Evolutionary conservation across 1,284 basidiomycete species (phyloP).

Genomic region (Ustilago vetiveriae): DNA sequence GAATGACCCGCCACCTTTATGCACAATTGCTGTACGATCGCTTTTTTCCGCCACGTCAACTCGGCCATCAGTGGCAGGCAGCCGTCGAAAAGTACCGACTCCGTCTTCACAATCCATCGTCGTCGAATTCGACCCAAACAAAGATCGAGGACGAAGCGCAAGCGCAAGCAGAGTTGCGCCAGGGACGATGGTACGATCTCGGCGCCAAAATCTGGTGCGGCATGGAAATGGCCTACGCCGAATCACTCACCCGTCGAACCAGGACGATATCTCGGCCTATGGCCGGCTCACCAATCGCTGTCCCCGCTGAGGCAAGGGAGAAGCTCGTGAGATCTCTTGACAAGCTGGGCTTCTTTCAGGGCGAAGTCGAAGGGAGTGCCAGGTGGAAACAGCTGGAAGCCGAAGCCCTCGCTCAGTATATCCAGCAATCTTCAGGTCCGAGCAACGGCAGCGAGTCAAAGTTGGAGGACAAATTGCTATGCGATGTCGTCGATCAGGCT

Average conservation of each 20-base stretch:
- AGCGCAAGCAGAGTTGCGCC: constrained; percentile 18
- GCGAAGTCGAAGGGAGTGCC: constrained; percentile 47
- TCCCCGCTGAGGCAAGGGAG: constrained; percentile 15
- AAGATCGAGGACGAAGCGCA: constrained; percentile 30
- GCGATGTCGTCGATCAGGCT: constrained; percentile 17
- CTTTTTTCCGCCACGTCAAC: constrained; percentile 89
- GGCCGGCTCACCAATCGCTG: not conserved
- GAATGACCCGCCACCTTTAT: constrained; percentile 70
- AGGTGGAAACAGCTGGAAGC: constrained; percentile 55
- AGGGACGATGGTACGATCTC: constrained; percentile 56
- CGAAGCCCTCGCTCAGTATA: constrained; percentile 30
- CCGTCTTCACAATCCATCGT: constrained; percentile 6
- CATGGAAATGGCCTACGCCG: constrained; percentile 55
- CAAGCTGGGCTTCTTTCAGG: constrained; percentile 57
- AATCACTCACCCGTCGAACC: constrained; percentile 26
- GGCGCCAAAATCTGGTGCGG: constrained; percentile 62
- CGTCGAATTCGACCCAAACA: not conserved
- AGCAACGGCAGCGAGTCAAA: not conserved
- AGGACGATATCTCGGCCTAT: constrained; percentile 8
- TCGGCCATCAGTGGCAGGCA: constrained; percentile 71
- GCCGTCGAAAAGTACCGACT: constrained; percentile 51
- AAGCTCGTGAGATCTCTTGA: constrained; percentile 39
- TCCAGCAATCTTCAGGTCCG: not conserved
- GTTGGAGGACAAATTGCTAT: not conserved
- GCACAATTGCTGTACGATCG: constrained; percentile 89